These are phyloP conservation scores for Verticillium tricorpus DNA, from an alignment of 2,329 filamentous ascomycete species.

Conservation along the genomic window DNA sequence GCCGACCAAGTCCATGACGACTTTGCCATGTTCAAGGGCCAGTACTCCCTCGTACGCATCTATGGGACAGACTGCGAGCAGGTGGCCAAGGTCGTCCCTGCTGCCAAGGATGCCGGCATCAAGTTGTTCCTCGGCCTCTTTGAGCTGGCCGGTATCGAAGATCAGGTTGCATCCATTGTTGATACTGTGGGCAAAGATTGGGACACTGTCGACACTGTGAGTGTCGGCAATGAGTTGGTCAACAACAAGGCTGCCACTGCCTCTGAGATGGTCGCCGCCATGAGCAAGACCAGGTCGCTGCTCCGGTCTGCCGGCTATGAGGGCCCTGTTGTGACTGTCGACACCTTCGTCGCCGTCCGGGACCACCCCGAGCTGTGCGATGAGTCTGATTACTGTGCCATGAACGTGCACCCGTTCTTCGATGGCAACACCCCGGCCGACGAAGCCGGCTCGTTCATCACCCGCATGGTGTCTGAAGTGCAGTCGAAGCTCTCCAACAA, in stretches of 20 bases:
- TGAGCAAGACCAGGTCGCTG: conserved; percentile 51
- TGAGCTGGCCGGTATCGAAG: conserved; percentile 50
- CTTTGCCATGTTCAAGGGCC: conserved; percentile 46
- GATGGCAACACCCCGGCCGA: conserved; percentile 56
- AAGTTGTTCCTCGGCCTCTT: conserved; percentile 74
- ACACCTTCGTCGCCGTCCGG: conserved; percentile 68
- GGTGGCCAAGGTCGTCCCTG: conserved; percentile 55
- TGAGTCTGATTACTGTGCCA: conserved; percentile 71
- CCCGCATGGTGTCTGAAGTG: conserved; percentile 45
- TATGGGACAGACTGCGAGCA: conserved; percentile 81
- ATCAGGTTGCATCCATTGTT: conserved; percentile 58
- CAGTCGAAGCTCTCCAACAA: conserved; percentile 33
- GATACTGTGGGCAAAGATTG: conserved; percentile 59
- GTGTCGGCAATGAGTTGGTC: conserved; percentile 78
- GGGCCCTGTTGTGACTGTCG: conserved; percentile 74
- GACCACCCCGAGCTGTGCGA: conserved; percentile 66
- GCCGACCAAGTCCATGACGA: conserved; percentile 59
- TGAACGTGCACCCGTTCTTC: conserved; percentile 84
- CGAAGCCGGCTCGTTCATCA: conserved; percentile 64
- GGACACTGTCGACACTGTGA: conserved; percentile 64
- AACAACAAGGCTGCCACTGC: conserved; percentile 55
- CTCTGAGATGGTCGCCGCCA: conserved; percentile 49
- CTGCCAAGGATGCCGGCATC: conserved; percentile 59
- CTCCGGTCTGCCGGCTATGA: conserved; percentile 61
- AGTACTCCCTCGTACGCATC: conserved; percentile 63